These are phyloP conservation scores for Zygotorulaspora danielsina DNA, from an alignment of 805 yeast species.

Conservation along the genomic window DNA sequence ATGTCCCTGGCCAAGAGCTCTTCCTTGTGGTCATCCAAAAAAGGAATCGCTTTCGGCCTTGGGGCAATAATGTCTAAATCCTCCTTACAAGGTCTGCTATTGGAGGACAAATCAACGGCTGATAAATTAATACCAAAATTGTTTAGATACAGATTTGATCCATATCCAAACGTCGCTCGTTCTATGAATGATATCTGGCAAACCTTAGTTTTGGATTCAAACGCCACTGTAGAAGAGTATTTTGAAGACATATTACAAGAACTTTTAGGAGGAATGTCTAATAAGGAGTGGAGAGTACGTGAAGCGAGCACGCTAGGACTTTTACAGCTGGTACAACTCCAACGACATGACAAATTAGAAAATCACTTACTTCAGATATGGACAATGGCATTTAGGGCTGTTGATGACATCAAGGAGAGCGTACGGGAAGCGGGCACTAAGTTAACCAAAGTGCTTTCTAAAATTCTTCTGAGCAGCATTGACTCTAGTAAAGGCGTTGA, in stretches of 20 bases:
- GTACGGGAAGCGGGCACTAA: slow-evolving; percentile 76
- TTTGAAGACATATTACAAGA: slow-evolving; percentile 61
- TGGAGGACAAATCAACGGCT: slow-evolving; percentile 51
- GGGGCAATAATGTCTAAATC: slow-evolving; percentile 80
- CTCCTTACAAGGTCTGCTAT: slow-evolving; percentile 58
- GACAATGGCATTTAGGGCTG: slow-evolving; percentile 79
- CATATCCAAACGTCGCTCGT: slow-evolving; percentile 63
- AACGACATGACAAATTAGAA: slow-evolving; percentile 48
- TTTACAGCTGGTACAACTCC: slow-evolving; percentile 62
- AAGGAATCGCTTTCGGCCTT: slow-evolving; percentile 91
- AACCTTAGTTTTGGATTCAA: slow-evolving; percentile 54
- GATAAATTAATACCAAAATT: slow-evolving; percentile 71
- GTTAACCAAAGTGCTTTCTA: slow-evolving; percentile 62
- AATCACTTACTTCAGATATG: slow-evolving; percentile 61
- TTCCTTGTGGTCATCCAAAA: slow-evolving; percentile 85
- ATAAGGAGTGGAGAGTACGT: slow-evolving; percentile 88
- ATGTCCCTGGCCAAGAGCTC: slow-evolving; percentile 89
- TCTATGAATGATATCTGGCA: slow-evolving; percentile 91
- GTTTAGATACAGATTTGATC: slow-evolving; percentile 82
- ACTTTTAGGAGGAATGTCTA: slow-evolving; percentile 62
- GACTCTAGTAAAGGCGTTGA: slow-evolving; percentile 42
- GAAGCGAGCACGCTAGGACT: slow-evolving; percentile 79
- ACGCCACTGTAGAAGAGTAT: slow-evolving; percentile 49
- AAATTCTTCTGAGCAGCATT: slow-evolving; percentile 54
- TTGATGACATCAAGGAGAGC: slow-evolving; percentile 94